Evolutionary conservation across 805 yeast genomes (phyloP).

Genomic region (Saccharomycopsis fibuligera): DNA sequence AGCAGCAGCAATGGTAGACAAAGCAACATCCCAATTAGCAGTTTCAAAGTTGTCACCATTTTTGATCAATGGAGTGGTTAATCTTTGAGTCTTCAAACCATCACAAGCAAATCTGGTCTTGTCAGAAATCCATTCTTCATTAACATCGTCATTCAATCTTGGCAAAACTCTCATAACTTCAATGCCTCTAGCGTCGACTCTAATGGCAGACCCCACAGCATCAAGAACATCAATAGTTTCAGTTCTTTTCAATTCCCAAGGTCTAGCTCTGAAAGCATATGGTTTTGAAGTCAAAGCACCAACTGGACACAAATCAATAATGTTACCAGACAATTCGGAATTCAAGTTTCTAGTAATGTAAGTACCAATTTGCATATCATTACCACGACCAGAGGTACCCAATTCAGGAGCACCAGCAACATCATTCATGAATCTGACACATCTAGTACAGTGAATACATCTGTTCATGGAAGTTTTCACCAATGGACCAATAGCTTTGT

Average conservation of each 20-base stretch:
- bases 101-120: slow-evolving; percentile 82
- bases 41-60: slow-evolving; percentile 61
- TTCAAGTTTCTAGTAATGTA: slow-evolving; percentile 79
- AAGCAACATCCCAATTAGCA: slow-evolving; percentile 85
- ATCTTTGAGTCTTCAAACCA: slow-evolving; percentile 79
- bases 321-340: slow-evolving; percentile 80
- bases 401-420: slow-evolving; percentile 91
- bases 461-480: slow-evolving; percentile 89
- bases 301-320: slow-evolving; percentile 84
- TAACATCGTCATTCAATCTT: slow-evolving; percentile 76
- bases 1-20: slow-evolving; percentile 61
- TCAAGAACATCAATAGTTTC: slow-evolving; percentile 82
- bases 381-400: slow-evolving; percentile 86
- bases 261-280: slow-evolving; percentile 86
- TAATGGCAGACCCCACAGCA: slow-evolving; percentile 73
- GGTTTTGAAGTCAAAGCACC: slow-evolving; percentile 90
- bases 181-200: slow-evolving; percentile 82
- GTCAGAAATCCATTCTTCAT: slow-evolving; percentile 90
- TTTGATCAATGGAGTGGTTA: slow-evolving; percentile 73
- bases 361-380: slow-evolving; percentile 88
- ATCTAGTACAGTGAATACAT: slow-evolving; percentile 88
- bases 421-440: slow-evolving; percentile 84
- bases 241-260: slow-evolving; percentile 88
- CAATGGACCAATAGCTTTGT: slow-evolving; percentile 84
- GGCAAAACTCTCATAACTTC: slow-evolving; percentile 86